Percentiles rank a stretch among this genome's conserved stretches.
Evolutionary conservation across 768 basidiomycete genomes (phyloP).

Genomic region (Xerocomus potaroensis): DNA sequence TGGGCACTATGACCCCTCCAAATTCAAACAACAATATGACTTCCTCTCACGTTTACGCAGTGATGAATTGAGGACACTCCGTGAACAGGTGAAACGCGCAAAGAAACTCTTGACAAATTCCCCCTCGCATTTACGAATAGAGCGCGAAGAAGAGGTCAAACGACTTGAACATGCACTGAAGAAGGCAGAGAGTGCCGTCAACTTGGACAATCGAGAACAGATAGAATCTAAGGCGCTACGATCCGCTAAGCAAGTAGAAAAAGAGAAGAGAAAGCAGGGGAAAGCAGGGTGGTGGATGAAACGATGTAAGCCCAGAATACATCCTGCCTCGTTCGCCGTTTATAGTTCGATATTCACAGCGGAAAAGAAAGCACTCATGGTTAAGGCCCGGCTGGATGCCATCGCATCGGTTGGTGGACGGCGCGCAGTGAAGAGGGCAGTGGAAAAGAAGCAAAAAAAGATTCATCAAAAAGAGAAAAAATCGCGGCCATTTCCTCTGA

Average conservation of each 20-base stretch:
- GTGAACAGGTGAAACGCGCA: constrained; percentile 63
- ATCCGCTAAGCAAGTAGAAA: constrained; percentile 42
- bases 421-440: constrained; percentile 77
- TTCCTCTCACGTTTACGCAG: constrained; percentile 69
- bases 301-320: constrained; percentile 46
- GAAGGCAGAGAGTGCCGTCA: constrained; percentile 71
- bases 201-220: constrained; percentile 62
- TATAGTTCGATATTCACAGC: constrained; percentile 39
- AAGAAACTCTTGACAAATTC: constrained; percentile 58
- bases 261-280: constrained; percentile 61
- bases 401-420: constrained; percentile 74
- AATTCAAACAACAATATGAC: constrained; percentile 65
- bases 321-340: neutral
- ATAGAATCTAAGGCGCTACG: constrained; percentile 67
- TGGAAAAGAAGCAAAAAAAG: constrained; percentile 89
- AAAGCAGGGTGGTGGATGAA: constrained; percentile 89
- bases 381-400: constrained; percentile 75
- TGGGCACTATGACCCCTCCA: constrained; percentile 60
- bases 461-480: constrained; percentile 86
- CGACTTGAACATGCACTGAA: constrained; percentile 72
- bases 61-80: constrained; percentile 61
- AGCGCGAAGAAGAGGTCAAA: constrained; percentile 64
- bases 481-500: constrained; percentile 59
- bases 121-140: constrained; percentile 53
- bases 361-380: constrained; percentile 70